phyloP scores from a whole-genome alignment of 1,284 basidiomycete genomes.

The Hypsizygus ulmarius region DNA sequence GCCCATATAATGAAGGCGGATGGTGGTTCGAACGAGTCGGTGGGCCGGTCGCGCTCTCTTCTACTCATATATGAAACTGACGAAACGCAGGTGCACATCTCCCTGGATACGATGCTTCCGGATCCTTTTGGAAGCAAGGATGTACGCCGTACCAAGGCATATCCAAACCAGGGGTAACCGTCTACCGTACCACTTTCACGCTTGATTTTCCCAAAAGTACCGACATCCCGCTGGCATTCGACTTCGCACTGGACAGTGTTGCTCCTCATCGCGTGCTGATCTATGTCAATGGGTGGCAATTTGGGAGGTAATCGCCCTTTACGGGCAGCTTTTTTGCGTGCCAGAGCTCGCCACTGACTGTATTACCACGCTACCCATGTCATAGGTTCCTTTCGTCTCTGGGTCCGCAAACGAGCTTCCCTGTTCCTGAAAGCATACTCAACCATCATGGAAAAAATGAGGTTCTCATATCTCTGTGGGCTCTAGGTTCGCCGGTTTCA shows the following conservation, averaged over 20 bases:
- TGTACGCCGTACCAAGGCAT: conserved; percentile 36
- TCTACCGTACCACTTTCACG: conserved; percentile 41
- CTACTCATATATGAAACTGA: not conserved
- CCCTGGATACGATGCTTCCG: conserved; percentile 37
- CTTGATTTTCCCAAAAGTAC: conserved; percentile 36
- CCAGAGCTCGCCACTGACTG: not conserved
- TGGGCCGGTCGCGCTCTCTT: conserved; percentile 20
- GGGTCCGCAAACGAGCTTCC: conserved; percentile 33
- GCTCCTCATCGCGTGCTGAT: conserved; percentile 36
- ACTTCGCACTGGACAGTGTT: conserved; percentile 34
- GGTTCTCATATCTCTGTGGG: conserved; percentile 39
- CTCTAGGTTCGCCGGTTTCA: conserved; percentile 29
- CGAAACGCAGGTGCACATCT: conserved; percentile 36
- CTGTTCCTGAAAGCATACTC: conserved; percentile 42
- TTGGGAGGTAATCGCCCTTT: conserved; percentile 31
- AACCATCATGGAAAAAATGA: conserved; percentile 41
- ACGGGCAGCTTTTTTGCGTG: not conserved
- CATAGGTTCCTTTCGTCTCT: conserved; percentile 29
- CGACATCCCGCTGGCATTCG: conserved; percentile 44
- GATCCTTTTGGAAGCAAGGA: conserved; percentile 34
- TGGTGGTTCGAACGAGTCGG: conserved; percentile 49
- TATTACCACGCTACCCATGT: conserved; percentile 9
- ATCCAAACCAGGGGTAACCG: conserved; percentile 41
- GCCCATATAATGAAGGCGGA: conserved; percentile 52
- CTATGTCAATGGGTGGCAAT: conserved; percentile 46